A percentile compares a stretch with the other conserved stretches of the same genome.
Evolutionary conservation across 768 basidiomycete genomes (phyloP).

Genomic region (Suillus placidus): DNA sequence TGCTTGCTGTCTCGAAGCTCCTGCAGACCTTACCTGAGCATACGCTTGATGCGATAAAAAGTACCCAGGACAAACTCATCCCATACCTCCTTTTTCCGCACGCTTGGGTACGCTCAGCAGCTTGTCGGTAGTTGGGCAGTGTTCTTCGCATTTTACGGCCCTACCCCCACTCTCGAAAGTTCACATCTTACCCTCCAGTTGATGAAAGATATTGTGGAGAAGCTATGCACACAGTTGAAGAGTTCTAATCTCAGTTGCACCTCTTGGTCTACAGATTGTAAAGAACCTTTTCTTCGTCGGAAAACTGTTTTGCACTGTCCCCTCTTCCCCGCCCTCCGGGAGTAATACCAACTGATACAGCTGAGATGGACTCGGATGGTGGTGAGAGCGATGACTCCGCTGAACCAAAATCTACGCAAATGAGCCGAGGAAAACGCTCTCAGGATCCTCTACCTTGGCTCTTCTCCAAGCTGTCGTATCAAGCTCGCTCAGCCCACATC

Average conservation of each 20-base stretch:
- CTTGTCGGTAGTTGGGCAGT: slow-evolving; percentile 76
- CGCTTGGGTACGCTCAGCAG: slow-evolving; percentile 87
- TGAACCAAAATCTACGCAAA: neutral
- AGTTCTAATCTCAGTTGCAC: slow-evolving; percentile 76
- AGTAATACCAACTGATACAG: slow-evolving; percentile 31
- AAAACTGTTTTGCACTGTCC: slow-evolving; percentile 69
- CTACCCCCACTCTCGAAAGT: slow-evolving; percentile 4
- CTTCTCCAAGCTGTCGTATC: slow-evolving; percentile 92
- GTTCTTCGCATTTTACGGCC: slow-evolving; percentile 55
- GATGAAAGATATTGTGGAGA: slow-evolving; percentile 73
- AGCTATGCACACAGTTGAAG: slow-evolving; percentile 76
- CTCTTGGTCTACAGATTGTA: slow-evolving; percentile 79
- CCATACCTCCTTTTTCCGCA: slow-evolving; percentile 85
- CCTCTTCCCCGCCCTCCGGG: slow-evolving; percentile 22
- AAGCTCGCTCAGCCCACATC: slow-evolving; percentile 76
- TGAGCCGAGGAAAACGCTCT: neutral
- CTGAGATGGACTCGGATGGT: slow-evolving; percentile 32
- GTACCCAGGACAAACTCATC: slow-evolving; percentile 67
- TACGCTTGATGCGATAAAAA: slow-evolving; percentile 44
- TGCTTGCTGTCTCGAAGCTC: slow-evolving; percentile 67
- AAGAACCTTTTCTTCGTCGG: slow-evolving; percentile 95
- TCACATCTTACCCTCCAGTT: slow-evolving; percentile 55
- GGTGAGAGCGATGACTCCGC: slow-evolving; percentile 24
- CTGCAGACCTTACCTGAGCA: slow-evolving; percentile 58
- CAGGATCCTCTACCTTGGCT: slow-evolving; percentile 81